Percentiles rank a stretch among this genome's conserved stretches.
Conservation (phyloP, 495 filamentous ascomycete genomes). For the Trichocladium antarcticum region DNA sequence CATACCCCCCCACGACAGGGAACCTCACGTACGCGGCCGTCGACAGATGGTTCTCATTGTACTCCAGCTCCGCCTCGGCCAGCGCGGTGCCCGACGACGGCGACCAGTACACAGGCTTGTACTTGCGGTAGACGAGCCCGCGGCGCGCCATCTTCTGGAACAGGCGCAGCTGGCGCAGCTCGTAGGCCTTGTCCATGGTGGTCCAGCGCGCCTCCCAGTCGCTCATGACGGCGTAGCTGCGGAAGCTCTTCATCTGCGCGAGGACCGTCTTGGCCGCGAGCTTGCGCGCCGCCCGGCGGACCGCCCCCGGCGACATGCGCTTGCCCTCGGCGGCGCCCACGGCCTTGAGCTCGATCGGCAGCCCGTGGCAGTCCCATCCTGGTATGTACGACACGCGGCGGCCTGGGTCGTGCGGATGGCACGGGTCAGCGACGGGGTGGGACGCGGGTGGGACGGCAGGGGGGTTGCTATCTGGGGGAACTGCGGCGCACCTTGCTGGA, state of each 20-base stretch:
- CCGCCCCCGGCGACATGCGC: constrained; percentile 29
- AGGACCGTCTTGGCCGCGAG: constrained; percentile 65
- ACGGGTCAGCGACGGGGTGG: too few species aligned
- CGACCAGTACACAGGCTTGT: constrained; percentile 95
- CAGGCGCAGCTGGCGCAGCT: constrained; percentile 72
- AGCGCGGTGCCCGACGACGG: constrained; percentile 82
- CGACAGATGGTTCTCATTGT: constrained; percentile 72
- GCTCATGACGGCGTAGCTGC: constrained; percentile 77
- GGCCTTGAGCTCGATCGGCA: constrained; percentile 97
- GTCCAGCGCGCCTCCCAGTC: constrained; percentile 90
- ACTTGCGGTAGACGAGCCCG: constrained; percentile 75
- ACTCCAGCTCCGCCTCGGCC: constrained; percentile 93
- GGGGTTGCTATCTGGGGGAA: not conserved
- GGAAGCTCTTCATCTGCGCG: constrained; percentile 73
- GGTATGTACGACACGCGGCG: constrained; percentile 76
- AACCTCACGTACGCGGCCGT: constrained; percentile 75
- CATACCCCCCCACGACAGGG: constrained; percentile 48
- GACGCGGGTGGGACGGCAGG: too few species aligned
- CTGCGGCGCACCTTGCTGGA: constrained; percentile 54
- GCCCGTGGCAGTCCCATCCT: constrained; percentile 96
- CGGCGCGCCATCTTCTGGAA: constrained; percentile 78
- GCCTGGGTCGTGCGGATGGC: too few species aligned
- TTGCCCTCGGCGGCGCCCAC: constrained; percentile 44
- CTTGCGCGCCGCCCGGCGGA: constrained; percentile 60
- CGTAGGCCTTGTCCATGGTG: constrained; percentile 83